Base-by-base conservation (phyloP, 2,329 filamentous ascomycete species). In the Verticillium klebahnii region DNA sequence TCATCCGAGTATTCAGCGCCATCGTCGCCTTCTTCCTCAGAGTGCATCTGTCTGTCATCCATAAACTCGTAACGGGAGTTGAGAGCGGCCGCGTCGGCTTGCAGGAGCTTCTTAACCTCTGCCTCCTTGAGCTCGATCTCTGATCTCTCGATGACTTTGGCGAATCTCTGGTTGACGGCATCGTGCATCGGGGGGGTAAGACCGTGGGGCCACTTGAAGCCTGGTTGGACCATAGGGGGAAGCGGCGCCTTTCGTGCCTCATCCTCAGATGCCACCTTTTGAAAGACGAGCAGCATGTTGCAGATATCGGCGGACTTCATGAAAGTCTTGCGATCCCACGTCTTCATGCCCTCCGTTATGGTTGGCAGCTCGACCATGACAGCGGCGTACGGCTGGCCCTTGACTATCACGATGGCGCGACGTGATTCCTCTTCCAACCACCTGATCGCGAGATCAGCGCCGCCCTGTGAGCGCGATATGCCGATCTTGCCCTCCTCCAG, bases 311-410 rank as follows among this genome's bases (percentile, higher is more conserved):
- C 90, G 9, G 91, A 90, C 77, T 97, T 97, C 80, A 93, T 92
- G 80, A 93, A 92, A 19, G 88, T 85, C 70, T 91, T 92, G 70
- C 89, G 89, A 72, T 96, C 93, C 91, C 92, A 97, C 63, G 90
- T 93, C 80, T 97, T 97, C 89, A 95, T 93, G 8, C 88, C 89
- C 72, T 97, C 93, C 5, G 93, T 88, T 62, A 97, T 91, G 63
- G 91, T 95, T 0, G 93, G 93, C 36, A 97, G 77, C 68, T 96
- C 92, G 9, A 96, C 88, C 73, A 96, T 81, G 23, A 89, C 85
- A 29, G 90, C 92, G 0, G 91, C 93, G 72, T 92, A 96, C 57
- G 85, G 81, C 59, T 85, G 84, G 5, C 87, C 87, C 64, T 88
- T 85, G 64, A 96, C 83, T 3, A 81, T 86, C 37, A 96, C 75